Conservation (phyloP, 805 yeast species). For the Starmerella tilneyi region DNA sequence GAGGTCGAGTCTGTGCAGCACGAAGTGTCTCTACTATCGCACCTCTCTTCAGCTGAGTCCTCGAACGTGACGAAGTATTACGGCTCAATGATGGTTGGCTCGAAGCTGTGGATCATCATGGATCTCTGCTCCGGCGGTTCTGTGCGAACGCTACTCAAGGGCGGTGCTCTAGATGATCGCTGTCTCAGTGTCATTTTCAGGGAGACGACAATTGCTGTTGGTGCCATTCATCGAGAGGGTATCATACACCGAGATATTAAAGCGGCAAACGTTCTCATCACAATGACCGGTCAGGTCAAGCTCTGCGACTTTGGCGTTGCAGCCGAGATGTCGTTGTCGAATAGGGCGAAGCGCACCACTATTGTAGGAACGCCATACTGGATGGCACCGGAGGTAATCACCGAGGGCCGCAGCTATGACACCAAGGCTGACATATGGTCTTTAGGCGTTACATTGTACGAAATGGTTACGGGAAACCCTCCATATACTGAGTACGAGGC, state of each 20-base stretch:
- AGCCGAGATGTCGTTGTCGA: conserved; percentile 70
- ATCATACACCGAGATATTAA: conserved; percentile 94
- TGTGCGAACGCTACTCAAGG: conserved; percentile 67
- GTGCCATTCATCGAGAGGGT: conserved; percentile 74
- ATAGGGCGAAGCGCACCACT: conserved; percentile 65
- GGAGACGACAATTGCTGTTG: conserved; percentile 68
- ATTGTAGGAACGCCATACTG: conserved; percentile 60
- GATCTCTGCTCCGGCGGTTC: conserved; percentile 97
- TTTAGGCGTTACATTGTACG: conserved; percentile 84
- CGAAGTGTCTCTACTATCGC: conserved; percentile 78
- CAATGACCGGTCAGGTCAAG: conserved; percentile 81
- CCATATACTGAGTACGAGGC: conserved; percentile 96
- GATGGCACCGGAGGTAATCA: conserved; percentile 49
- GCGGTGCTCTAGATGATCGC: conserved; percentile 80
- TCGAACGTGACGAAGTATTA: conserved; percentile 91
- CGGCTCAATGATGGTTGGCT: conserved; percentile 76
- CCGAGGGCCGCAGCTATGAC: conserved; percentile 37
- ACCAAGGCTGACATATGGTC: conserved; percentile 97
- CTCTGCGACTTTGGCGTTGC: conserved; percentile 98
- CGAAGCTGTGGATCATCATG: conserved; percentile 96
- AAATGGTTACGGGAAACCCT: conserved; percentile 93
- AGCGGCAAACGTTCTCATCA: conserved; percentile 86
- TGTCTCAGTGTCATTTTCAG: conserved; percentile 75
- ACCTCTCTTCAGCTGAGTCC: conserved; percentile 53
- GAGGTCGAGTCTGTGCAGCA: conserved; percentile 91